Conservation (phyloP, 2,329 filamentous ascomycete species). For the Diaporthe caulivora region DNA sequence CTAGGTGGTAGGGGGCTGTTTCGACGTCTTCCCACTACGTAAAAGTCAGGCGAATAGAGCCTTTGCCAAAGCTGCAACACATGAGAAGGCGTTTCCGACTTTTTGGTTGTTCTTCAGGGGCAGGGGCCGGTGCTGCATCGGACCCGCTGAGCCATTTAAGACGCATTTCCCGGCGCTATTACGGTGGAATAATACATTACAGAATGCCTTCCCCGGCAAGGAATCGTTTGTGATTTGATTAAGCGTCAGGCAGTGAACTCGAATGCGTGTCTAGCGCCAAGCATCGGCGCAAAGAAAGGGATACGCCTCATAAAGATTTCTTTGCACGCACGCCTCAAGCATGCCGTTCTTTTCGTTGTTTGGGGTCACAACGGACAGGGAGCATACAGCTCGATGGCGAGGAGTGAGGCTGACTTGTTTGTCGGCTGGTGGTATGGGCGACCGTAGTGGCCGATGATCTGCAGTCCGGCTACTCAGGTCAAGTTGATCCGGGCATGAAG, state of each 20-base stretch:
- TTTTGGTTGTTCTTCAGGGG: neutral
- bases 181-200: neutral
- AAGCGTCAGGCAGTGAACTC: neutral
- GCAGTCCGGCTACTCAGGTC: neutral
- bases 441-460: neutral
- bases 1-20: conserved; percentile 39
- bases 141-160: neutral
- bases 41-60: neutral
- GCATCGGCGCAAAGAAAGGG: neutral
- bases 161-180: neutral
- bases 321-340: neutral
- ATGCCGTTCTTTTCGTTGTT: neutral
- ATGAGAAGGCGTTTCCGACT: neutral
- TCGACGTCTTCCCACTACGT: neutral
- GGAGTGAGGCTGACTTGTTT: neutral
- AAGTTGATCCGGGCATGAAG: conserved; percentile 1
- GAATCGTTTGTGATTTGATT: too few relatives aligned
- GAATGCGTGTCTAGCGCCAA: neutral
- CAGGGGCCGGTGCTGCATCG: neutral
- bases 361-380: too few relatives aligned
- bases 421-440: neutral
- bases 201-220: neutral
- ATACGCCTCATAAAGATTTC: neutral
- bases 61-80: neutral
- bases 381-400: neutral